Conservation (phyloP, 176 grass and related monocot species). For the Oryza meyeriana region DNA sequence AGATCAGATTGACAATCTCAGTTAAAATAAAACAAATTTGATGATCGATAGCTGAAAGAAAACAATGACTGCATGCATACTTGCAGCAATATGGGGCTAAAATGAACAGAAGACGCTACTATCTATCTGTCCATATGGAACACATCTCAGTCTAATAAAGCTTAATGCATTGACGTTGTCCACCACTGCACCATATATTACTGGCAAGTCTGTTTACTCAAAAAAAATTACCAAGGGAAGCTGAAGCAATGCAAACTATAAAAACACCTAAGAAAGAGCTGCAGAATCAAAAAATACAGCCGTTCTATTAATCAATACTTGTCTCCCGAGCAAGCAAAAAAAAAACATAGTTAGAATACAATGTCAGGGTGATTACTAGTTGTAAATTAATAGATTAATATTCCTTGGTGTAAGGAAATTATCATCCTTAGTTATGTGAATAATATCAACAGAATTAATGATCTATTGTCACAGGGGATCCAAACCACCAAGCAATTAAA, state of each 20-base stretch:
- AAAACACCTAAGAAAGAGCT: neutral
- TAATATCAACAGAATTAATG: neutral
- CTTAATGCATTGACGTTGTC: neutral
- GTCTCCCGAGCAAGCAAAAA: neutral
- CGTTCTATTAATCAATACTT: neutral
- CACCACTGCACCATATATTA: neutral
- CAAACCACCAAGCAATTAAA: neutral
- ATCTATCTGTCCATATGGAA: neutral
- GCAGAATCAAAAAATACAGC: neutral
- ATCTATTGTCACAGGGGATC: neutral
- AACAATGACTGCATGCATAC: neutral
- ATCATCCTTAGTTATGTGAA: neutral
- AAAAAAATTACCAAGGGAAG: neutral
- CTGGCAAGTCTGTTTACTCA: neutral
- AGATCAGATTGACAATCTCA: neutral
- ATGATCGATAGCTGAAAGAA: neutral
- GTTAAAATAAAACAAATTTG: neutral
- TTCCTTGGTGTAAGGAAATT: neutral
- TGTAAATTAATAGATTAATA: neutral
- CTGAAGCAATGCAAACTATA: neutral
- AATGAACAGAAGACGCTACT: neutral
- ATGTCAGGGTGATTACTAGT: neutral
- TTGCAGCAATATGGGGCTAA: neutral
- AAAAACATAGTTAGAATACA: too few species aligned
- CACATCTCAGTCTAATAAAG: neutral